Base-by-base conservation (phyloP, 805 yeast genomes). In the Wickerhamiella vanderwaltii region DNA sequence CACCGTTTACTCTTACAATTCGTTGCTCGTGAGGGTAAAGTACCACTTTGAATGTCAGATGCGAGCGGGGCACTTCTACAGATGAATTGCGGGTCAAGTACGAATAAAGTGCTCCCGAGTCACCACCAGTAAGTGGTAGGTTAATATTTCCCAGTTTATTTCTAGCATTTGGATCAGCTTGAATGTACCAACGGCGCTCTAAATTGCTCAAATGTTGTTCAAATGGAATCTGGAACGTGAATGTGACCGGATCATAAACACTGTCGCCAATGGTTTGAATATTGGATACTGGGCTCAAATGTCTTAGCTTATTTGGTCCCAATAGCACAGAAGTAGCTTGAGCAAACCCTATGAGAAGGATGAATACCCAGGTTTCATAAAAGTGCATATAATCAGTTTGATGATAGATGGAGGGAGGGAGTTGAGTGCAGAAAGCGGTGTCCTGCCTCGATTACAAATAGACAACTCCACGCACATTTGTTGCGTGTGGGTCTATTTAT, bases 171-270 rank as follows among this genome's bases (percentile, higher is more conserved):
- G 58, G 57, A 35, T 54, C 58, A 2, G 52, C 35, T 9, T 47
- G 39, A 25, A 55, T 52, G 52, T 53, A 50, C 58, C 58, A 54
- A 18, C 56, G 41, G 20, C 58, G 48, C 15, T 43, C 39, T 22
- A 54, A 23, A 34, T 52, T 48, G 41, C 50, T 47, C 29, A 51
- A 46, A 29, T 48, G 45, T 13, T 47, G 29, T 13, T 47, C 38
- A 3, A 51, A 28, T 6, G 57, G 56, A 22, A 54, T 41, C 13
- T 34, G 43, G 6, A 53, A 22, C 12, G 44, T 46, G 13, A 54
- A 22, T 6, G 48, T 39, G 19, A 52, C 13, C n/a, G 44, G 23
- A 1, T 35, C 33, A 7, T 24, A 19, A 9, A 31, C 13, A 16
- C 18, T n/a, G 3, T 13, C 3, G 13, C 32, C 39, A 15, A 12